Evolutionary conservation across 352 stramenopile genomes (phyloP).

Genomic region (Phytophthora pseudosyringae): DNA sequence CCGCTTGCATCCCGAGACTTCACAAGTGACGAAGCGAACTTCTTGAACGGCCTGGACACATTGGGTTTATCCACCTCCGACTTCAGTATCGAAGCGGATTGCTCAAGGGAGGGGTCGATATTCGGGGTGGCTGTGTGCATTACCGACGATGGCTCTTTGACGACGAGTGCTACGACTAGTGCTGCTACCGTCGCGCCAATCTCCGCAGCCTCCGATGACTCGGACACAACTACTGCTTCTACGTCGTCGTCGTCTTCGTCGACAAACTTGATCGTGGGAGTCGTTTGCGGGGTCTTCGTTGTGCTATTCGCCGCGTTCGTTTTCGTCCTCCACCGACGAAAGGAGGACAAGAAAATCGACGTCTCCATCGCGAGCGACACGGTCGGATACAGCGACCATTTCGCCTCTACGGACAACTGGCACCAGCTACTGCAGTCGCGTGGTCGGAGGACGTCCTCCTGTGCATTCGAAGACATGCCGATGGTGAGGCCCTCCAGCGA

Average conservation of each 20-base stretch:
- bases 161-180: slow-evolving; percentile 7
- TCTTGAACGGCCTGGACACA: slow-evolving; percentile 38
- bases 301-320: slow-evolving; percentile 23
- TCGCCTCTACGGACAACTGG: slow-evolving; percentile 14
- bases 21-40: slow-evolving; percentile 38
- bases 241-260: slow-evolving; percentile 16
- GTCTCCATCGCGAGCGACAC: slow-evolving; percentile 20
- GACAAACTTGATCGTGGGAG: slow-evolving; percentile 27
- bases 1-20: slow-evolving; percentile 42
- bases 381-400: slow-evolving; percentile 20
- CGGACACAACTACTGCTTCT: slow-evolving; percentile 4
- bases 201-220: slow-evolving; percentile 8
- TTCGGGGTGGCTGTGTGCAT: slow-evolving; percentile 35
- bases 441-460: slow-evolving; percentile 12
- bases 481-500: slow-evolving; percentile 19
- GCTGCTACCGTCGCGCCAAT: background rate
- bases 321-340: slow-evolving; percentile 30
- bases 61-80: slow-evolving; percentile 35
- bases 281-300: slow-evolving; percentile 28
- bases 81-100: slow-evolving; percentile 29
- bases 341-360: slow-evolving; percentile 13
- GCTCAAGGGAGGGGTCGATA: slow-evolving; percentile 20
- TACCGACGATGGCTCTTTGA: slow-evolving; percentile 20
- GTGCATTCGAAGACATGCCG: slow-evolving; percentile 7
- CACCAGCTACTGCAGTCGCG: slow-evolving; percentile 11